Base-by-base conservation (phyloP, 2,329 filamentous ascomycete species). In the Xylariales sp. region DNA sequence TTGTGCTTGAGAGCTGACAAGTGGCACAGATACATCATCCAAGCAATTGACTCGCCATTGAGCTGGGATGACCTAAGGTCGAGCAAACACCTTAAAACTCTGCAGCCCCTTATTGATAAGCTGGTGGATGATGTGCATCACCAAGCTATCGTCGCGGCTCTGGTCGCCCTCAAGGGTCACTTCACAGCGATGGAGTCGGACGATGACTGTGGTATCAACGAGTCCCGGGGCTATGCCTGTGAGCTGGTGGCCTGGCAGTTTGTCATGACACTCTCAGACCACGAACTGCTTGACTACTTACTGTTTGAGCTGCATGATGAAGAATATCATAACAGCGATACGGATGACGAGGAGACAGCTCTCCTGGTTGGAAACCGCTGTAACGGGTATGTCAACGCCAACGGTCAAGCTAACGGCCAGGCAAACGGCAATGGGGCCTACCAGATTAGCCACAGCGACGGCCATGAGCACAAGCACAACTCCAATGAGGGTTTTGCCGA, bases 21-120 rank as follows among this genome's bases (percentile, higher is more conserved):
- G n/a, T n/a, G n/a, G n/a, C n/a, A n/a, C 31, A 33, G 31, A 6
- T 33, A 20, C 31, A 33, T 33, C 17, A 33, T 33, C 17, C 18
- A 33, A 13, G 31, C 31, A 14, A 20, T 33, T 11, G 18, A 33
- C 12, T 33, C 31, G 20, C 31, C 31, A 17, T 19, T 33, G 31
- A 33, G 17, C 19, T 33, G 31, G 31, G 31, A 33, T 19, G 31
- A 33, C 31, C 17, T 33, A 20, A 17, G 31, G 13, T 21, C 18
- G 12, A 33, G 17, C 31, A 33, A 33, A 20, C 31, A 33, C 19
- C 20, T 33, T 10, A 33, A 33, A n/a, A 33, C 31, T 14, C 16
- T 33, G 2, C 31, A 33, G 19, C 31, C 31, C 10, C 15, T 33
- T 15, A 33, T 33, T 14, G 31, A 33, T n/a, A 17, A 33, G 12